Evolutionary conservation across 352 stramenopile species (phyloP).

Genomic region (Phytophthora vignae): DNA sequence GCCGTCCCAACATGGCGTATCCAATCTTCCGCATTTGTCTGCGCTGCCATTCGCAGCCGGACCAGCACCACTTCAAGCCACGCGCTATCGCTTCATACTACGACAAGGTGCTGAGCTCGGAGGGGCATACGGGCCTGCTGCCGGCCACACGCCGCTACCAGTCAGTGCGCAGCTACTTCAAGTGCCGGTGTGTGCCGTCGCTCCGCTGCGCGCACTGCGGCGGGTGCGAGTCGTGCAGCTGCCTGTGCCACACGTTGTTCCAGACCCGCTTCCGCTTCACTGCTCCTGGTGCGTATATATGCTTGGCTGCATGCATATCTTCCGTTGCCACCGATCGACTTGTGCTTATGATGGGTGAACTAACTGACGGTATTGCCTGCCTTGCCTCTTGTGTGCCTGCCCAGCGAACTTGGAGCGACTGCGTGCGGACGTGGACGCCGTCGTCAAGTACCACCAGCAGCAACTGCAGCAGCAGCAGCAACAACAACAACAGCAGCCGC

Average conservation of each 20-base stretch:
- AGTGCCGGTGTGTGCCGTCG: slow-evolving; percentile 70
- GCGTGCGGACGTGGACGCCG: slow-evolving; percentile 48
- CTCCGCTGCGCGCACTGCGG: slow-evolving; percentile 75
- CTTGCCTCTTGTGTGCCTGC: slow-evolving; percentile 13
- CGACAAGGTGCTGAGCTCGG: slow-evolving; percentile 73
- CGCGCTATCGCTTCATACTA: slow-evolving; percentile 64
- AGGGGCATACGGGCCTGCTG: slow-evolving; percentile 78
- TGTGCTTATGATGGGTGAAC: neutral
- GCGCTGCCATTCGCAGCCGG: slow-evolving; percentile 72
- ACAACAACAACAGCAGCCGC: slow-evolving; percentile 31
- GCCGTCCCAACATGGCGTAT: slow-evolving; percentile 74
- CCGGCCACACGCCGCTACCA: slow-evolving; percentile 70
- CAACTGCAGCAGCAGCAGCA: slow-evolving; percentile 35
- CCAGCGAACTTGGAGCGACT: slow-evolving; percentile 50
- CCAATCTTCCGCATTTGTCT: slow-evolving; percentile 74
- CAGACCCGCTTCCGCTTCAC: slow-evolving; percentile 84
- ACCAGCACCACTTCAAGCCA: slow-evolving; percentile 82
- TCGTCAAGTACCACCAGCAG: slow-evolving; percentile 56
- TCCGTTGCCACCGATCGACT: neutral
- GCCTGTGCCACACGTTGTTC: slow-evolving; percentile 88
- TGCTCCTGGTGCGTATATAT: slow-evolving; percentile 62
- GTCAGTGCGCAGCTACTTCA: slow-evolving; percentile 73
- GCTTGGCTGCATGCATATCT: neutral
- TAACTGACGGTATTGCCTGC: slow-evolving; percentile 1
- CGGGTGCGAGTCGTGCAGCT: slow-evolving; percentile 84